Conservation (phyloP, 2,329 filamentous ascomycete genomes). For the Dactylellina leptospora region DNA sequence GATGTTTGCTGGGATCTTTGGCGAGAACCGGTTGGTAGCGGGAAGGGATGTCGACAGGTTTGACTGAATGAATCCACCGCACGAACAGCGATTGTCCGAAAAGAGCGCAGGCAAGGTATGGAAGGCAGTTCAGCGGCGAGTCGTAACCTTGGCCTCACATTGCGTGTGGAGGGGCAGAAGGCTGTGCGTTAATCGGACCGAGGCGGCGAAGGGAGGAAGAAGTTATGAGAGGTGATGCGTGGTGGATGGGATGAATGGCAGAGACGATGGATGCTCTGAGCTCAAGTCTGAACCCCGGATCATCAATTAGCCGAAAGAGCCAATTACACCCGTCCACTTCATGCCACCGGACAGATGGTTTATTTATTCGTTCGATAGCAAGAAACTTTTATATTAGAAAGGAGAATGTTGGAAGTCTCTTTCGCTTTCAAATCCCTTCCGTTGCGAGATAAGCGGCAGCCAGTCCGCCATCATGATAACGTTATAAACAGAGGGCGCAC, state of each 20-base stretch:
- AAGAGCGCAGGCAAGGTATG: not conserved
- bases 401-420: too few species aligned
- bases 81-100: not conserved
- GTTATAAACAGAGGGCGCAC: too few species aligned
- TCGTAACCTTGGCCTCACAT: slow-evolving; percentile 13
- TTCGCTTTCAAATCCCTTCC: too few species aligned
- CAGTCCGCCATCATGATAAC: too few species aligned
- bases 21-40: not conserved
- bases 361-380: too few species aligned
- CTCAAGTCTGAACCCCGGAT: not conserved
- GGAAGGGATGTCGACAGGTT: not conserved
- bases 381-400: too few species aligned
- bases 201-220: too few species aligned
- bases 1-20: not conserved
- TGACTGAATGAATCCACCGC: too few species aligned
- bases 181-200: too few species aligned
- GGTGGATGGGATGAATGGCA: too few species aligned
- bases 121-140: not conserved
- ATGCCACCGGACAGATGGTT: not conserved
- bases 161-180: not conserved
- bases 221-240: not conserved
- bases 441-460: too few species aligned
- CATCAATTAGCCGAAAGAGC: slow-evolving; percentile 13
- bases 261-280: too few species aligned
- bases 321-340: not conserved